phyloP scores from a whole-genome alignment of 805 yeast genomes.

The Kurtzmaniella fragi region DNA sequence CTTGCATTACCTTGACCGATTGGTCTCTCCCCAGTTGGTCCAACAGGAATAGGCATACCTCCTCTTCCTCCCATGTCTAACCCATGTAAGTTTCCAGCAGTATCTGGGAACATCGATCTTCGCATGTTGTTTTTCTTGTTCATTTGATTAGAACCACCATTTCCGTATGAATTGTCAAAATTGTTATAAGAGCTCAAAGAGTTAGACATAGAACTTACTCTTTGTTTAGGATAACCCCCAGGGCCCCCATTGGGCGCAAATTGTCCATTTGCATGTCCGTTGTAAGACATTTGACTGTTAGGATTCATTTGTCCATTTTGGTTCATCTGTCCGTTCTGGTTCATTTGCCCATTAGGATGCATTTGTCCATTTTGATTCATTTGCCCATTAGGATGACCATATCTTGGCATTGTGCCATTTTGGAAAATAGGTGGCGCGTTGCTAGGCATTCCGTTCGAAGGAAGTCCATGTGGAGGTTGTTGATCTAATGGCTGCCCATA shows the following conservation, averaged over 20 bases:
- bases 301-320: constrained; percentile 2
- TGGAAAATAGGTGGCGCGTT: constrained; percentile 18
- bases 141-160: neutral
- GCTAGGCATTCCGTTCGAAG: constrained; percentile 22
- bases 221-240: constrained; percentile 3
- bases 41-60: constrained; percentile 40
- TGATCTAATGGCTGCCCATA: constrained; percentile 15
- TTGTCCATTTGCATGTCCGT: constrained; percentile 1
- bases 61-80: constrained; percentile 44
- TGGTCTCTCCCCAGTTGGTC: constrained; percentile 9
- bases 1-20: neutral
- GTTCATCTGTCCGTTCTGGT: too few species aligned
- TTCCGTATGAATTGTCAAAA: neutral
- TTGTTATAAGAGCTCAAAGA: constrained; percentile 10
- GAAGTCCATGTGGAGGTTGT: constrained; percentile 27
- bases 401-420: constrained; percentile 11
- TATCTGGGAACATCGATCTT: constrained; percentile 29
- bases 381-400: constrained; percentile 2
- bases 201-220: constrained; percentile 12
- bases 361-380: neutral
- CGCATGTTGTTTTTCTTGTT: constrained; percentile 27
- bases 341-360: constrained; percentile 7
- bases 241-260: constrained; percentile 1
- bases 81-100: constrained; percentile 25
- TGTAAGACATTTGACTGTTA: constrained; percentile 6